These are phyloP conservation scores for Polytolypa hystricis DNA, from an alignment of 2,329 filamentous ascomycete genomes.

Conservation along the genomic window DNA sequence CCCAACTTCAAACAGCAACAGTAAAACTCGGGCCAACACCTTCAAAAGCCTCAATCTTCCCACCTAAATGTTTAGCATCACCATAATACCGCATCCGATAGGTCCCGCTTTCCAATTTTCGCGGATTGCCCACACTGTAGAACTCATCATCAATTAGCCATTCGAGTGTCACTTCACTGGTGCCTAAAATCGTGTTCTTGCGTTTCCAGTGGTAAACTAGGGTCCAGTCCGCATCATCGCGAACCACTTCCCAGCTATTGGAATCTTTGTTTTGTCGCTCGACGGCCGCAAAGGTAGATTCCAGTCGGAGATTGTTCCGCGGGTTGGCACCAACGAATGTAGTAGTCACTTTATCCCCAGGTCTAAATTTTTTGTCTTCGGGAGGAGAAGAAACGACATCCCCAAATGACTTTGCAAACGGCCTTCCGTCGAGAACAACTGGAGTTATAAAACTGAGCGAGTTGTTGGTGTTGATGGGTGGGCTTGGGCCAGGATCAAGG, in stretches of 20 bases:
- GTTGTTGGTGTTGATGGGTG: conserved; percentile 67
- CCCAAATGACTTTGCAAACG: conserved; percentile 59
- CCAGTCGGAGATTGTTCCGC: conserved; percentile 72
- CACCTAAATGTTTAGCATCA: conserved; percentile 59
- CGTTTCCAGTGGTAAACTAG: conserved; percentile 71
- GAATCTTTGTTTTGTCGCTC: conserved; percentile 46
- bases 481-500: conserved; percentile 46
- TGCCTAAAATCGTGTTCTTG: conserved; percentile 56
- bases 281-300: conserved; percentile 65
- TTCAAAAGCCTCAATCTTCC: conserved; percentile 56
- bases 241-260: conserved; percentile 52
- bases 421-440: conserved; percentile 62
- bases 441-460: conserved; percentile 70
- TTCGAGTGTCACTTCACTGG: conserved; percentile 64
- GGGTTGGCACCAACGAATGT: conserved; percentile 82
- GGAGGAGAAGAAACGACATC: conserved; percentile 47
- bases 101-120: conserved; percentile 41
- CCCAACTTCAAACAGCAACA: conserved; percentile 15
- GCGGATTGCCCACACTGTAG: conserved; percentile 27
- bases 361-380: conserved; percentile 42
- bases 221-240: conserved; percentile 72
- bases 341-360: conserved; percentile 52
- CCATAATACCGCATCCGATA: conserved; percentile 80
- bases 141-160: conserved; percentile 64
- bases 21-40: conserved; percentile 47